A percentile compares a stretch with the other conserved stretches of the same genome.
phyloP scores from a whole-genome alignment of 1,284 basidiomycete genomes.

The Malassezia brasiliensis region DNA sequence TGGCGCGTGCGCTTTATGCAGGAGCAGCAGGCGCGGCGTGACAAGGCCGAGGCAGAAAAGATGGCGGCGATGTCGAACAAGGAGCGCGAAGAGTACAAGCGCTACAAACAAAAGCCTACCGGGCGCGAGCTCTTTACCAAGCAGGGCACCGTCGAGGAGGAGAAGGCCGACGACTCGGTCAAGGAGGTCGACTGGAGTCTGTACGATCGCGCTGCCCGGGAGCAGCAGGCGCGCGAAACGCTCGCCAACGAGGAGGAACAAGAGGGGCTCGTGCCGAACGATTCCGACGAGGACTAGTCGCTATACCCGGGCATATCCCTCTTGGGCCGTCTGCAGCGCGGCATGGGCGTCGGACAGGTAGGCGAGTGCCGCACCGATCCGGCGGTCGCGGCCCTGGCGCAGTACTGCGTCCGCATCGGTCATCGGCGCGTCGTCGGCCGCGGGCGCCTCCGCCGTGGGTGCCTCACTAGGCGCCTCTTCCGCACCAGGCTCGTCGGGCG shows the following conservation, averaged over 20 bases:
- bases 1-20: slow-evolving; percentile 68
- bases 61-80: slow-evolving; percentile 63
- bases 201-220: slow-evolving; percentile 36
- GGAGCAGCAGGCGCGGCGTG: slow-evolving; percentile 51
- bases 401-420: neutral
- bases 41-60: slow-evolving; percentile 69
- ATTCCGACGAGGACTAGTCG: slow-evolving; percentile 24
- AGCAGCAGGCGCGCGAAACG: slow-evolving; percentile 32
- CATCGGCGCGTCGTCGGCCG: no score
- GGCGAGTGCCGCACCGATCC: neutral
- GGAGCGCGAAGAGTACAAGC: slow-evolving; percentile 79
- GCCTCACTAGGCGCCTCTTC: neutral
- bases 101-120: slow-evolving; percentile 57
- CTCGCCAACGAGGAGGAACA: slow-evolving; percentile 24
- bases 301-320: neutral
- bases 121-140: slow-evolving; percentile 52
- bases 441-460: neutral
- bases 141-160: slow-evolving; percentile 25
- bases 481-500: neutral
- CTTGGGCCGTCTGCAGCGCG: neutral
- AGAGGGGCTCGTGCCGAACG: slow-evolving; percentile 22
- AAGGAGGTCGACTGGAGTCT: slow-evolving; percentile 39
- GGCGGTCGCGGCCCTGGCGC: neutral
- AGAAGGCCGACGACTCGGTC: slow-evolving; percentile 28
- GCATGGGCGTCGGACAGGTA: slow-evolving; percentile 8